These are phyloP conservation scores for Lodderomyces beijingensis DNA, from an alignment of 1,139 yeast genomes.

Conservation along the genomic window DNA sequence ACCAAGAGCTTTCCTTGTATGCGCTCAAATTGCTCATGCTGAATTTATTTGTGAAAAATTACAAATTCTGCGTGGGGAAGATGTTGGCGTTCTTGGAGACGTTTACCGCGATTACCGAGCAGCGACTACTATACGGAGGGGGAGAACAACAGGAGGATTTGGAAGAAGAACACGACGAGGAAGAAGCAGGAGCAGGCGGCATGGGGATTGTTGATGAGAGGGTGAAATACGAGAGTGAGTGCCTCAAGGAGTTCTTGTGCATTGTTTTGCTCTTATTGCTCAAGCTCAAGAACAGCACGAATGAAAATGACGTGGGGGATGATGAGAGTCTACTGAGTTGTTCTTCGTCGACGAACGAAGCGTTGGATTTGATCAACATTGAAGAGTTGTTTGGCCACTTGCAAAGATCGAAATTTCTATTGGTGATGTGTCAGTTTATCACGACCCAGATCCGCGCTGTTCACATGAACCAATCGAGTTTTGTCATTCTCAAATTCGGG, in stretches of 20 bases:
- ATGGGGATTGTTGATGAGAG: too few species aligned
- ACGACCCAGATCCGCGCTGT: constrained; percentile 24
- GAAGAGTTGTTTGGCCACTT: constrained; percentile 24
- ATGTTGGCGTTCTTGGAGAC: constrained; percentile 31
- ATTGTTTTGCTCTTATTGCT: constrained; percentile 31
- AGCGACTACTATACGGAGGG: constrained; percentile 5
- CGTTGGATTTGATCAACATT: constrained; percentile 14
- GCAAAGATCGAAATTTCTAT: constrained; percentile 43
- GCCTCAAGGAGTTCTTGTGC: constrained; percentile 35
- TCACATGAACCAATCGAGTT: constrained; percentile 21
- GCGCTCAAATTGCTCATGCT: constrained; percentile 35
- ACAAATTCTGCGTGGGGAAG: constrained; percentile 37
- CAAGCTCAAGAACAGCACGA: constrained; percentile 29
- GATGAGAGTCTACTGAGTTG: constrained; percentile 1
- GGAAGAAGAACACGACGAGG: constrained; percentile 4
- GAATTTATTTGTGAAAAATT: constrained; percentile 39
- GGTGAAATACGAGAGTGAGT: constrained; percentile 19
- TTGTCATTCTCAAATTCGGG: constrained; percentile 34
- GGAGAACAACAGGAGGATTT: constrained; percentile 6
- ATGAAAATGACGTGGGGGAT: constrained; percentile 13
- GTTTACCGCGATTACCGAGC: constrained; percentile 22
- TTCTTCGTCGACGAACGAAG: constrained; percentile 5
- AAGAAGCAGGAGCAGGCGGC: constrained; percentile 4
- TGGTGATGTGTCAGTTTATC: constrained; percentile 39
- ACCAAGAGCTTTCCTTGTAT: constrained; percentile 24